phyloP scores from a whole-genome alignment of 2,329 filamentous ascomycete genomes.

The Rasamsonia emersonii region DNA sequence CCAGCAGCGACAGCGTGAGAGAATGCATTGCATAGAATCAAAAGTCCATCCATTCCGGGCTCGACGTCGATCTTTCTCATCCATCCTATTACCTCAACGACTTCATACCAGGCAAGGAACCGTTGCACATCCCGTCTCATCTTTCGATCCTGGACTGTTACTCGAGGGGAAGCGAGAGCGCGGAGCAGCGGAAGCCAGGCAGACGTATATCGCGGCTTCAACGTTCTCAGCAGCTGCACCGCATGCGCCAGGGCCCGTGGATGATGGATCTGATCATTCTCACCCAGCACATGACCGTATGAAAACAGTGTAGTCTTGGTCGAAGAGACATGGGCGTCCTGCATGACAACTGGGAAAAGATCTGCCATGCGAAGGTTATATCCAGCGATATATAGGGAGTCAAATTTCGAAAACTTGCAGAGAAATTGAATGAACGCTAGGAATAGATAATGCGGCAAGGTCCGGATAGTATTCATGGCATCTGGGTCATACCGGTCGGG shows the following conservation, averaged over 20 bases:
- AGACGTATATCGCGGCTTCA: conserved; percentile 20
- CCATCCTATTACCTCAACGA: conserved; percentile 21
- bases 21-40: conserved; percentile 27
- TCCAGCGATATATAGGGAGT: conserved; percentile 8
- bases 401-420: conserved; percentile 21
- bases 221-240: conserved; percentile 23
- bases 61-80: conserved; percentile 26
- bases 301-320: conserved; percentile 14
- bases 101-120: conserved; percentile 32
- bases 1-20: conserved; percentile 25
- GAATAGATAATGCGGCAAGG: conserved; percentile 30
- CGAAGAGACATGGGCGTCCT: conserved; percentile 3
- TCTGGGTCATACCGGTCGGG: conserved; percentile 10
- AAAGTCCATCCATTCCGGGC: conserved; percentile 24
- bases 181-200: conserved; percentile 31
- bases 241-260: conserved; percentile 28
- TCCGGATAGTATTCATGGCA: conserved; percentile 15
- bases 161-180: conserved; percentile 18
- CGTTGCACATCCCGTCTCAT: conserved; percentile 19
- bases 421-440: conserved; percentile 38
- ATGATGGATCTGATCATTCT: conserved; percentile 12
- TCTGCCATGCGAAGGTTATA: conserved; percentile 14
- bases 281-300: conserved; percentile 9
- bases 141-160: conserved; percentile 11
- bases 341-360: conserved; percentile 21